These are phyloP conservation scores for Lavandula angustifolia DNA, from an alignment of 257 asterid genomes.

Conservation along the genomic window DNA sequence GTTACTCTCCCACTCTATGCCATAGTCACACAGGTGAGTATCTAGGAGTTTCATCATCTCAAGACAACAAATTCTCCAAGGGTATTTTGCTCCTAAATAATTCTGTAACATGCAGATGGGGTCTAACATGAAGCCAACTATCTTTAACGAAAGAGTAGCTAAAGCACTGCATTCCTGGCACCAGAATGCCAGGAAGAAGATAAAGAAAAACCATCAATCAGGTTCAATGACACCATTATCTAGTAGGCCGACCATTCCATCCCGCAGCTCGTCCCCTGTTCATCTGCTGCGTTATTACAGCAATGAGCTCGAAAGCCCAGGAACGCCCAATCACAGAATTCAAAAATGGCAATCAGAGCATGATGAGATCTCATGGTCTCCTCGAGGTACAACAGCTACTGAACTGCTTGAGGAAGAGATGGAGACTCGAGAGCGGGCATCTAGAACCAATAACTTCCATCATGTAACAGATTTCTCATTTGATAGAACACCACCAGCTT, in stretches of 20 bases:
- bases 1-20: conserved; percentile 72
- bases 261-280: conserved; percentile 36
- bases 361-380: conserved; percentile 29
- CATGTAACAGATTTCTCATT: conserved; percentile 38
- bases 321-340: conserved; percentile 19
- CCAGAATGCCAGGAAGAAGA: conserved; percentile 49
- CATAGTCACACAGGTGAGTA: conserved; percentile 60
- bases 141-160: conserved; percentile 56
- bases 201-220: conserved; percentile 38
- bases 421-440: conserved; percentile 24
- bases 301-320: conserved; percentile 35
- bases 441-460: conserved; percentile 13
- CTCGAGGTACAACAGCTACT: background rate
- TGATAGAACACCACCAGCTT: conserved; percentile 29
- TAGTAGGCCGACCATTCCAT: conserved; percentile 48
- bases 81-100: background rate
- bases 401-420: conserved; percentile 27
- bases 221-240: conserved; percentile 34
- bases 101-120: conserved; percentile 54
- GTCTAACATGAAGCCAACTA: conserved; percentile 60
- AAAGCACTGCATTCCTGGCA: conserved; percentile 58
- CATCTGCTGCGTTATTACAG: conserved; percentile 38
- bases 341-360: conserved; percentile 37
- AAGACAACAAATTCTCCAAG: too few relatives aligned
- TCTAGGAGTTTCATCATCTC: background rate